phyloP scores from a whole-genome alignment of 177 flowering plant genomes.

The Tripterygium wilfordii region DNA sequence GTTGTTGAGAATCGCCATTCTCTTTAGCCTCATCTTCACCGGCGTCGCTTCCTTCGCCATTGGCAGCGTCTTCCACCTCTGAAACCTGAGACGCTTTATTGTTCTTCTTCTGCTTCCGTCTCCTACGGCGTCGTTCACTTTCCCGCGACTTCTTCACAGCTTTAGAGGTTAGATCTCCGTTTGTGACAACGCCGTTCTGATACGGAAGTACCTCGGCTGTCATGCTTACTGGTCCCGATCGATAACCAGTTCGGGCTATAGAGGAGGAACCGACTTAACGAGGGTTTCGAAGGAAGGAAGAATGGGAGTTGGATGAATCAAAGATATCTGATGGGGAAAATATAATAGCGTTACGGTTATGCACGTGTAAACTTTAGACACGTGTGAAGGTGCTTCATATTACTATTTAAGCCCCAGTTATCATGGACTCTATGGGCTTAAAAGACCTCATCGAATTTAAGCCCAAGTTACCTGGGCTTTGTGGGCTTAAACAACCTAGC shows the following conservation, averaged over 20 bases:
- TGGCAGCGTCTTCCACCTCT: slow-evolving; percentile 14
- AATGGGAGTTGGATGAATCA: too few species aligned
- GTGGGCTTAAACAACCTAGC: too few species aligned
- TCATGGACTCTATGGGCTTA: too few species aligned
- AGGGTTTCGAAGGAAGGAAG: not conserved
- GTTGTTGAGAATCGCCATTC: slow-evolving; percentile 42
- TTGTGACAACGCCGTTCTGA: slow-evolving; percentile 1
- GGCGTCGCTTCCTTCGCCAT: slow-evolving; percentile 24
- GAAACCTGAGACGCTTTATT: slow-evolving; percentile 22
- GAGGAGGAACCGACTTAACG: not conserved
- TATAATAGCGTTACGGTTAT: too few species aligned
- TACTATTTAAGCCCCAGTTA: too few species aligned
- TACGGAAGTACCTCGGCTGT: slow-evolving; percentile 3
- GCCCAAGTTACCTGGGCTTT: too few species aligned
- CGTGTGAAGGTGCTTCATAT: too few species aligned
- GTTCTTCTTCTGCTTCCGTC: slow-evolving; percentile 88
- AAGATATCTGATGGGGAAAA: too few species aligned
- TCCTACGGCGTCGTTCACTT: slow-evolving; percentile 63
- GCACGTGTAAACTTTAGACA: too few species aligned
- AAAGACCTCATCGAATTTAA: too few species aligned
- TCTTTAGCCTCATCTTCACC: slow-evolving; percentile 39
- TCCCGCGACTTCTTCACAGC: slow-evolving; percentile 50
- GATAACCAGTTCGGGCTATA: not conserved
- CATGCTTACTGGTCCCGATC: not conserved
- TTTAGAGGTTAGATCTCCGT: slow-evolving; percentile 5